Percentiles rank a stretch among this genome's conserved stretches.
Conservation (phyloP, 2,329 filamentous ascomycete species). For the Lasiodiplodia theobromae region DNA sequence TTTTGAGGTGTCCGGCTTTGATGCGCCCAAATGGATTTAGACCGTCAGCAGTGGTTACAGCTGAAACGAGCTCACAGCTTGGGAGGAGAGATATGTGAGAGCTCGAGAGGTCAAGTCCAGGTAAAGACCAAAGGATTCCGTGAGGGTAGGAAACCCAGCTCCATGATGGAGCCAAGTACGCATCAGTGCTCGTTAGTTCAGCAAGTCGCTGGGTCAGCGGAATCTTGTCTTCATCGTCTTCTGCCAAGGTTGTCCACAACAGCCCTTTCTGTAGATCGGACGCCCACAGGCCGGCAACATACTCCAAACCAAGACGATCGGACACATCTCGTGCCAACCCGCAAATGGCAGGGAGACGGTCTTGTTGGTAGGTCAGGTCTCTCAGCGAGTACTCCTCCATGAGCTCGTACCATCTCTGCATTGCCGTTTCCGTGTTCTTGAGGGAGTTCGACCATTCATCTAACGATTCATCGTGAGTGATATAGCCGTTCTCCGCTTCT, state of each 20-base stretch:
- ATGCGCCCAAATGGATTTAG: neutral
- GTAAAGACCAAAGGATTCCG: neutral
- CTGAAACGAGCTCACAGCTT: neutral
- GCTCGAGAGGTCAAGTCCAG: neutral
- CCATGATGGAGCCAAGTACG: neutral
- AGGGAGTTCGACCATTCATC: neutral
- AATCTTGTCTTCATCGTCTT: neutral
- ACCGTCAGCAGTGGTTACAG: neutral
- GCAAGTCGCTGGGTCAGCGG: neutral
- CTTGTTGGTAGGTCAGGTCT: neutral
- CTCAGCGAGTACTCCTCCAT: neutral
- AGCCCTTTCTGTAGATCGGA: neutral
- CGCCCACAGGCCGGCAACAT: neutral
- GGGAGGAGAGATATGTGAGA: neutral
- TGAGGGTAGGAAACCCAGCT: neutral
- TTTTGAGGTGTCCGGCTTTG: neutral
- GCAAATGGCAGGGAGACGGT: neutral
- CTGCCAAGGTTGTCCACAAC: neutral
- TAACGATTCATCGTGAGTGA: neutral
- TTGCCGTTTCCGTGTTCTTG: neutral
- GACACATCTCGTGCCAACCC: neutral
- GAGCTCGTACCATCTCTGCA: neutral
- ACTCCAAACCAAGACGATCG: neutral
- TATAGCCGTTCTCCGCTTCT: neutral
- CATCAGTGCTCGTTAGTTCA: neutral